Conservation (phyloP, 2,329 filamentous ascomycete genomes). For the Aspergillus brunneoviolaceus region DNA sequence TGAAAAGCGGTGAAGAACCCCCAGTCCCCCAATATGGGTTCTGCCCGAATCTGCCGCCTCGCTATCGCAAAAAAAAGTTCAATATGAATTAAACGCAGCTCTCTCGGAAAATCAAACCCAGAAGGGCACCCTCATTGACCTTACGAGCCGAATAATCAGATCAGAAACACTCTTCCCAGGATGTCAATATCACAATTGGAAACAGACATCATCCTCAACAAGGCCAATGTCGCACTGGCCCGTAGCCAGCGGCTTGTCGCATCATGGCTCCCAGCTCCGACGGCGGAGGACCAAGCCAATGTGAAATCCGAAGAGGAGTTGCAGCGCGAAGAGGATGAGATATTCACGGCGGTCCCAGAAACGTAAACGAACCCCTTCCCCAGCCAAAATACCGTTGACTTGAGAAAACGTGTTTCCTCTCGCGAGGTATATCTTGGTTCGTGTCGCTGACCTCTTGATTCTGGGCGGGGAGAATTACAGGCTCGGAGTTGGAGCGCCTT, state of each 20-base stretch:
- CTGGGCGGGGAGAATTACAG: constrained; percentile 24
- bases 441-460: not conserved
- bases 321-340: constrained; percentile 54
- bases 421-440: not conserved
- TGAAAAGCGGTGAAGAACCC: not conserved
- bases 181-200: constrained; percentile 39
- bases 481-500: constrained; percentile 49
- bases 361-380: constrained; percentile 41
- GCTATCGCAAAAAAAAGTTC: constrained; percentile 13
- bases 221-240: constrained; percentile 54
- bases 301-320: constrained; percentile 46
- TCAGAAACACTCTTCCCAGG: not conserved
- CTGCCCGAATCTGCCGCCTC: constrained; percentile 13
- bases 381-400: no score
- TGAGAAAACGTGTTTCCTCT: not conserved
- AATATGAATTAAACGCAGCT: not conserved
- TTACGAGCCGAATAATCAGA: not conserved
- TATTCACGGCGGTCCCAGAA: constrained; percentile 55
- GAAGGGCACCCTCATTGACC: not conserved
- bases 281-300: constrained; percentile 38
- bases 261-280: constrained; percentile 56
- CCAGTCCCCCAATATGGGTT: not conserved
- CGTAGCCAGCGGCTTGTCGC: constrained; percentile 55
- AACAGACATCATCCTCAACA: constrained; percentile 57
- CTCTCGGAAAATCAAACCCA: not conserved